Conservation (phyloP, 2,329 filamentous ascomycete species). For the Monosporascus sp. region DNA sequence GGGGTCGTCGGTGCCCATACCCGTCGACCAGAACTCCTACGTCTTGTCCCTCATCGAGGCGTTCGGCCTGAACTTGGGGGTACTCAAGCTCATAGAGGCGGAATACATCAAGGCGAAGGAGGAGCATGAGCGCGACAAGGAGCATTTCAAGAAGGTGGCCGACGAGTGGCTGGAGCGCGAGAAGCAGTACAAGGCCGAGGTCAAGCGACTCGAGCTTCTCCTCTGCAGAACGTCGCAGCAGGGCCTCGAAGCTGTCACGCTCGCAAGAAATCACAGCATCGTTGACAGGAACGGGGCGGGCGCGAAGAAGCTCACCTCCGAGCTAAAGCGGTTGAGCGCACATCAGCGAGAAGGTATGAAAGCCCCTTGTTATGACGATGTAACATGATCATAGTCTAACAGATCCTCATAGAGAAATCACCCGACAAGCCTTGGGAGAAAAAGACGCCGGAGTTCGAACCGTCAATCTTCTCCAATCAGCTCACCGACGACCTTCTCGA, state of each 20-base stretch:
- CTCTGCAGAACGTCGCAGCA: constrained; percentile 29
- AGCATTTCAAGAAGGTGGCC: constrained; percentile 30
- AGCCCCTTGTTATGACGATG: no score
- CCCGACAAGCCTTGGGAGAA: not conserved
- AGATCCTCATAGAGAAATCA: constrained; percentile 2
- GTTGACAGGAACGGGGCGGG: constrained; percentile 30
- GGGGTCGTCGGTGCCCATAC: constrained; percentile 28
- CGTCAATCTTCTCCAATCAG: not conserved
- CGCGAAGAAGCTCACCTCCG: constrained; percentile 25
- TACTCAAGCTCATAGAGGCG: constrained; percentile 20
- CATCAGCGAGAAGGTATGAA: constrained; percentile 6
- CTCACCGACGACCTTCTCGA: not conserved
- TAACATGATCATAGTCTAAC: not conserved
- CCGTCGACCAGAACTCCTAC: constrained; percentile 36
- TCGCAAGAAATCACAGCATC: constrained; percentile 37
- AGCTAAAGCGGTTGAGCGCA: constrained; percentile 21
- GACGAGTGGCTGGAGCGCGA: constrained; percentile 35
- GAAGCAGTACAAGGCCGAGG: constrained; percentile 30
- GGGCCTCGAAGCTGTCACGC: constrained; percentile 38
- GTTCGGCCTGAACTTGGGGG: constrained; percentile 26
- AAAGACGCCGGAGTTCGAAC: not conserved
- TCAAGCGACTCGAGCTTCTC: constrained; percentile 33
- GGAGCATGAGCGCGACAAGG: constrained; percentile 25
- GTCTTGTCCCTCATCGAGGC: constrained; percentile 34
- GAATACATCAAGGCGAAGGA: constrained; percentile 23